Evolutionary conservation across 2,329 filamentous ascomycete genomes (phyloP), one percentile per base, ranked within the genome.

Genomic region (Fusarium sp.): DNA sequence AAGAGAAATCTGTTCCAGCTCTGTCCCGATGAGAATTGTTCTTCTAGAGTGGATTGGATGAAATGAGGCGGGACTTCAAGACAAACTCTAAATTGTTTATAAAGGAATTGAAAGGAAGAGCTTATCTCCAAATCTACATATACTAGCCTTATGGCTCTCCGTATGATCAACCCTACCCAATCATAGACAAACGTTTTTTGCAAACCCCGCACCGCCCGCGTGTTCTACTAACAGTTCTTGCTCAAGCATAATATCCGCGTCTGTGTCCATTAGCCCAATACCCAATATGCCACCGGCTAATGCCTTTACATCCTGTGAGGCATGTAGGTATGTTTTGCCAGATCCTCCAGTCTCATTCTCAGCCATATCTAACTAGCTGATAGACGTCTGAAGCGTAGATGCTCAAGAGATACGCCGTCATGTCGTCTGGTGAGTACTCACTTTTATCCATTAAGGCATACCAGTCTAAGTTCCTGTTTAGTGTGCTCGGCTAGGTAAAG

Each of bases 371-470:
- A 6, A 62, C 22, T 30, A 2, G 9, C 13, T 10, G 1, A 5
- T 7, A 58, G 51, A 10, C 59, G 59, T 4, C 59, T 58, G 0
- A 62, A 62, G 30, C 59, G 59, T 11, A 62, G 10, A 26, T 62
- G 59, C 22, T 62, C 59, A 38, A n/a, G 10, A 17, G 59, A 62
- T 30, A 44, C 36, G 8, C 59, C 59, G 2, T 62, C 50, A 20
- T 62, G 59, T 2, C 59, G 36, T 18, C 51, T 62, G 11, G 59
- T 57, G 2, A 44, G 39, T 18, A 32, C 34, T 2, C 3, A 24
- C 17, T 5, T 20, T 7, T 13, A 4, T 38, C 18, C 0, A 2
- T 2, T 22, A 7, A 0, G 6, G 2, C 8, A 13, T 5, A 0
- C 8, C 9, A n/a, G 34, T 38, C 32, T 54, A 2, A 54, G 24